Evolutionary conservation across 2,329 filamentous ascomycete genomes (phyloP).

Genomic region (Paecilomyces fulvus): DNA sequence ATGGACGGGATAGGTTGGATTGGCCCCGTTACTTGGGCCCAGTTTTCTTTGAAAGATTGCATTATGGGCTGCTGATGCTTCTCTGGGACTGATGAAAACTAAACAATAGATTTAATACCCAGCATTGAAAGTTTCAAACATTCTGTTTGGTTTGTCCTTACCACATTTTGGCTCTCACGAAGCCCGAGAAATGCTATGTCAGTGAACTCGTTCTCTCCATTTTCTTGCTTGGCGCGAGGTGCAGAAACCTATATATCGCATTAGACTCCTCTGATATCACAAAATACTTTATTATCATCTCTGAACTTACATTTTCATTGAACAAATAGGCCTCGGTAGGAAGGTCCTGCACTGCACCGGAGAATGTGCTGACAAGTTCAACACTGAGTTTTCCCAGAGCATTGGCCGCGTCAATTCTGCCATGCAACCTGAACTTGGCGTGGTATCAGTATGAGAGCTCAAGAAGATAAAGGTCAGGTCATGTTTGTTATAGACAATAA

Average conservation of each 20-base stretch:
- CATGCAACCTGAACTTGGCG: constrained; percentile 21
- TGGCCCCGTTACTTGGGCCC: background rate
- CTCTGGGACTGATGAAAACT: background rate
- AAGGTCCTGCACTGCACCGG: constrained; percentile 18
- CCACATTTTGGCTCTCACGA: background rate
- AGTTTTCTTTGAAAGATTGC: background rate
- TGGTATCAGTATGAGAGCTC: background rate
- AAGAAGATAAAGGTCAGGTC: background rate
- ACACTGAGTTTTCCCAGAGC: constrained; percentile 25
- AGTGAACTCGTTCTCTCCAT: background rate
- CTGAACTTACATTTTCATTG: constrained; percentile 9
- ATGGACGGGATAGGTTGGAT: background rate
- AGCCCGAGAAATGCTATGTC: background rate
- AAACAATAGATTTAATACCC: background rate
- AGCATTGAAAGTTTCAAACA: background rate
- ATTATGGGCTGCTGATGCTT: background rate
- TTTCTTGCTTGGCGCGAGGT: background rate
- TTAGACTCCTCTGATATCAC: constrained; percentile 1
- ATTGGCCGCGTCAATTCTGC: constrained; percentile 24
- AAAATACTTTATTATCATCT: background rate
- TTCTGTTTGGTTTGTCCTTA: background rate
- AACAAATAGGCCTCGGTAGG: constrained; percentile 11
- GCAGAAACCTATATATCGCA: background rate
- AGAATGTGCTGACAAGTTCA: constrained; percentile 24
- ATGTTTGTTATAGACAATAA: no score